Conservation (phyloP, 768 basidiomycete genomes). For the Calocera cornea region DNA sequence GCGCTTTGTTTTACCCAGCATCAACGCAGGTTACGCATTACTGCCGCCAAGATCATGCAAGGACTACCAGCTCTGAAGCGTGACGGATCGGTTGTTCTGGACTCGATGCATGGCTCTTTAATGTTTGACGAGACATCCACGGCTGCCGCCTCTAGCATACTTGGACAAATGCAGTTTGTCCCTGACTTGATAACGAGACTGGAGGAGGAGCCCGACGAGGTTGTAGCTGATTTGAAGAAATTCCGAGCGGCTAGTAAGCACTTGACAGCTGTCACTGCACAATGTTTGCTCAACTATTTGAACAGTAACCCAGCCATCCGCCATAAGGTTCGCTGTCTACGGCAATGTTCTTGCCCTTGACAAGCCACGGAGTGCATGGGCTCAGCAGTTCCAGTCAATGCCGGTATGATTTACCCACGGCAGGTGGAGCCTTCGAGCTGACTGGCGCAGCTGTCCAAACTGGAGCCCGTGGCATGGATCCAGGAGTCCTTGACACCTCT, state of each 20-base stretch:
- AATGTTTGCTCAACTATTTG: neutral
- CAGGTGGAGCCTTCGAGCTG: neutral
- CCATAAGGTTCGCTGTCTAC: conserved; percentile 77
- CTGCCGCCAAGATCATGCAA: conserved; percentile 77
- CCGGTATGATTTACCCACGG: conserved; percentile 33
- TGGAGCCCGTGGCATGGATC: conserved; percentile 54
- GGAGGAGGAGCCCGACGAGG: conserved; percentile 54
- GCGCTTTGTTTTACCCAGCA: conserved; percentile 11
- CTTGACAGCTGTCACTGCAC: neutral
- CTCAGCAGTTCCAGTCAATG: conserved; percentile 50
- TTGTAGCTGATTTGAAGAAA: conserved; percentile 61
- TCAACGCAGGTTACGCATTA: conserved; percentile 54
- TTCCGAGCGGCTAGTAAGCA: conserved; percentile 53
- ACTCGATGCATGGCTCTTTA: conserved; percentile 52
- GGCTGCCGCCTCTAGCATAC: conserved; percentile 49
- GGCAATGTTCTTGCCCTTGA: conserved; percentile 63
- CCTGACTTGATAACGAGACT: conserved; percentile 60
- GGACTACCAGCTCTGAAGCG: conserved; percentile 84
- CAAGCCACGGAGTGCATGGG: conserved; percentile 63
- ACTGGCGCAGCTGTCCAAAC: conserved; percentile 26
- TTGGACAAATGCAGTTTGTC: conserved; percentile 65
- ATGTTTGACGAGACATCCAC: conserved; percentile 59
- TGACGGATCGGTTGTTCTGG: conserved; percentile 66
- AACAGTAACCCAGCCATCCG: conserved; percentile 68
- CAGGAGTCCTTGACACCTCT: conserved; percentile 57